These are phyloP conservation scores for Plectranthus barbatus DNA, from an alignment of 257 asterid genomes.

Conservation along the genomic window DNA sequence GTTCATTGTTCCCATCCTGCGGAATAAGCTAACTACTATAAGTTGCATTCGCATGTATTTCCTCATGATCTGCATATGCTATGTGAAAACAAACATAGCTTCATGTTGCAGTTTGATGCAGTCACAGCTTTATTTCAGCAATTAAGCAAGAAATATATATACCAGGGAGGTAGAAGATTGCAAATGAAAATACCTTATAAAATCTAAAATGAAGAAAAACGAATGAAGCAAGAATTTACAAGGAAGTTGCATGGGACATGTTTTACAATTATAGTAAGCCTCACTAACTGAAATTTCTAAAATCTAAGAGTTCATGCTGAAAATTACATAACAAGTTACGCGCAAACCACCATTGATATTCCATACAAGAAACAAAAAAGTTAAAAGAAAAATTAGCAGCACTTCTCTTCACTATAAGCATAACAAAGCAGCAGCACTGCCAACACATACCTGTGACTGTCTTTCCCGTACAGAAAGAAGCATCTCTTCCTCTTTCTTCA, in stretches of 20 bases:
- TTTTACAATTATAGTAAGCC: too few species aligned
- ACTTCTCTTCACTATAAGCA: neutral
- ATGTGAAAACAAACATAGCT: neutral
- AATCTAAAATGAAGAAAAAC: neutral
- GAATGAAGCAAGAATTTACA: neutral
- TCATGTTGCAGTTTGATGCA: neutral
- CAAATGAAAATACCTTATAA: too few species aligned
- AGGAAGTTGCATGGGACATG: neutral
- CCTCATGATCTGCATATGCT: neutral
- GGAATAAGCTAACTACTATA: neutral
- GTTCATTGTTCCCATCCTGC: conserved; percentile 63
- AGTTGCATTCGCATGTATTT: conserved; percentile 3
- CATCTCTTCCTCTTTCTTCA: conserved; percentile 92
- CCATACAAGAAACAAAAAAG: neutral
- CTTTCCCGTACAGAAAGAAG: conserved; percentile 65
- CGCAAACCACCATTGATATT: neutral
- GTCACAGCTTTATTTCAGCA: neutral
- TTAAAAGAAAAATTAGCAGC: neutral
- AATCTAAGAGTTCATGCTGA: neutral
- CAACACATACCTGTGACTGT: conserved; percentile 54
- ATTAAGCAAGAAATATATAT: neutral
- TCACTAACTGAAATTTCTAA: too few species aligned
- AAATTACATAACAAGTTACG: neutral
- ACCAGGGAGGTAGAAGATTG: neutral
- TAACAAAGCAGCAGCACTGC: neutral